These are phyloP conservation scores for Cordyceps javanica DNA, from an alignment of 2,329 filamentous ascomycete species.

Conservation along the genomic window DNA sequence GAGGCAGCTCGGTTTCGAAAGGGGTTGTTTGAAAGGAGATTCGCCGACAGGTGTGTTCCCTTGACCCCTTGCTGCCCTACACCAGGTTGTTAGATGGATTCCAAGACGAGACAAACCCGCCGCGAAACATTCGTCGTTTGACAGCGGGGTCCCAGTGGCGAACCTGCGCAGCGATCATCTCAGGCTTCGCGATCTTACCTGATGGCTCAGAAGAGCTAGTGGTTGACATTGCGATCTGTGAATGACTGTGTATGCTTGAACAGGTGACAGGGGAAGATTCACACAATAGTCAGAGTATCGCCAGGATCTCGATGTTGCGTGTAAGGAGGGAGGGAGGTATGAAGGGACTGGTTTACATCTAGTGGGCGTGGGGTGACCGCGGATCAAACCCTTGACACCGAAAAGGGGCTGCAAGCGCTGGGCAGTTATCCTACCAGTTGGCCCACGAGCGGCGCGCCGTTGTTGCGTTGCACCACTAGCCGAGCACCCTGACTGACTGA, in stretches of 20 bases:
- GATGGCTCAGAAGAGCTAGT: neutral
- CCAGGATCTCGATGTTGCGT: neutral
- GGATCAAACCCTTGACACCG: slow-evolving; percentile 1
- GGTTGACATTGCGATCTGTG: neutral
- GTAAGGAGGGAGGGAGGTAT: neutral
- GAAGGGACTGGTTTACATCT: neutral
- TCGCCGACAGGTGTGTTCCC: slow-evolving; percentile 24
- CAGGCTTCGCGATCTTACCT: neutral
- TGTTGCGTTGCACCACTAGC: neutral
- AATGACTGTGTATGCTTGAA: neutral
- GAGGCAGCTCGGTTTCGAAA: slow-evolving; percentile 69
- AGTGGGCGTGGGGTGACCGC: slow-evolving; percentile 7
- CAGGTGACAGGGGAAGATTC: no score
- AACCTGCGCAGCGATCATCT: neutral
- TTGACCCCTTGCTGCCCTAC: slow-evolving; percentile 9
- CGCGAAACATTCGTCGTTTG: slow-evolving; percentile 1
- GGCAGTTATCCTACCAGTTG: neutral
- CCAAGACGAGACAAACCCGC: neutral
- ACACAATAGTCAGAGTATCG: neutral
- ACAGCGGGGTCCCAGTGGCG: slow-evolving; percentile 3
- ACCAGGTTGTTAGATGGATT: slow-evolving; percentile 2
- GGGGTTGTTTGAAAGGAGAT: slow-evolving; percentile 76
- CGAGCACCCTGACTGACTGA: neutral
- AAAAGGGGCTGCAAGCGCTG: slow-evolving; percentile 7
- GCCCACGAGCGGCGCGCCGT: neutral